phyloP scores from a whole-genome alignment of 179 eudicot genomes.

The Beta lomatogona region DNA sequence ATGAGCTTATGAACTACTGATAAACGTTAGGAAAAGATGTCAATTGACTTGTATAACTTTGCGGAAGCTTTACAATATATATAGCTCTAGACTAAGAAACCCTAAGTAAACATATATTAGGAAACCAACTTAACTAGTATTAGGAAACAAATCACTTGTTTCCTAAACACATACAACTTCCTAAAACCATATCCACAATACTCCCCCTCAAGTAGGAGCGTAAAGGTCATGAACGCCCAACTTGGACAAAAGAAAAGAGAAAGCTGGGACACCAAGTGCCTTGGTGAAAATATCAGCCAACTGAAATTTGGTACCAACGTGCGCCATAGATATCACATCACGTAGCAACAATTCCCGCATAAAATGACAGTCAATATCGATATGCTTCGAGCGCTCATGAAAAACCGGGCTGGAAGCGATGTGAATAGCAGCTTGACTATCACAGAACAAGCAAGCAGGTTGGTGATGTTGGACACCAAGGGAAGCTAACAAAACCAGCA shows the following conservation, averaged over 20 bases:
- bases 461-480: background rate
- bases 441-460: background rate
- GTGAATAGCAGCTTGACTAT: background rate
- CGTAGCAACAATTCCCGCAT: background rate
- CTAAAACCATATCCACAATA: background rate
- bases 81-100: too few species aligned
- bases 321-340: background rate
- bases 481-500: background rate
- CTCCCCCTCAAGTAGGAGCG: background rate
- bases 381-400: background rate
- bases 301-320: background rate
- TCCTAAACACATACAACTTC: background rate
- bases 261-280: background rate
- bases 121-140: background rate
- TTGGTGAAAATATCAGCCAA: background rate
- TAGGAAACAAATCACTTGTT: background rate
- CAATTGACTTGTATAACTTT: background rate
- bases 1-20: too few species aligned
- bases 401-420: background rate
- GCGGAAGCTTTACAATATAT: background rate
- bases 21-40: too few species aligned
- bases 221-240: background rate
- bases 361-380: background rate
- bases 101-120: background rate
- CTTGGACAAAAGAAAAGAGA: background rate